Evolutionary conservation across 192 early-diverging fungal species (phyloP).

Genomic region (Entophlyctis luteolus): DNA sequence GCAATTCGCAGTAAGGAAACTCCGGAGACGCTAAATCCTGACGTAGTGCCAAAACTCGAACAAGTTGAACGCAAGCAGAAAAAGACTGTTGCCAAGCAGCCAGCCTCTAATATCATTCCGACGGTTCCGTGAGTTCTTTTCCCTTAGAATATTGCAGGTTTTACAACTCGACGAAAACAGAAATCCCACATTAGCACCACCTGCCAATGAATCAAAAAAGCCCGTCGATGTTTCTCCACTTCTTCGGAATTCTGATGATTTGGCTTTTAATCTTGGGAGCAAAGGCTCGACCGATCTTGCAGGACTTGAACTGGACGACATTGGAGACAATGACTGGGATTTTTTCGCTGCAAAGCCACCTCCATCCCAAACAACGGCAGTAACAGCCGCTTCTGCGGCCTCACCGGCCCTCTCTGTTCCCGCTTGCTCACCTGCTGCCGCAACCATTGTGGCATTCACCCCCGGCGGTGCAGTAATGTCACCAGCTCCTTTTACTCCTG

Average conservation of each 20-base stretch:
- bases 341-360: not conserved
- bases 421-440: constrained; percentile 17
- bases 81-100: not conserved
- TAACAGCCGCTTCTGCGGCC: not conserved
- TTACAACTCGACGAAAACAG: not conserved
- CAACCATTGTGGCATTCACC: not conserved
- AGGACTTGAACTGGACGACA: constrained; percentile 7
- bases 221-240: not conserved
- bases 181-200: no score
- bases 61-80: not conserved
- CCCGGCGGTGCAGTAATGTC: not conserved
- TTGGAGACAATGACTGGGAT: constrained; percentile 20
- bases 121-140: not conserved
- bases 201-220: not conserved
- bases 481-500: constrained; percentile 11
- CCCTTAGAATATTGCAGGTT: not conserved
- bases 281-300: not conserved
- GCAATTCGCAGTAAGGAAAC: not conserved
- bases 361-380: not conserved
- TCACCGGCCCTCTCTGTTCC: constrained; percentile 8
- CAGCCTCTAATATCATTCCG: not conserved
- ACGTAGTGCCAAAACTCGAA: not conserved
- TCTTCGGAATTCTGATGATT: not conserved
- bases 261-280: constrained; percentile 5
- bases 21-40: not conserved